A percentile compares a stretch with the other conserved stretches of the same genome.
These are phyloP conservation scores for Saccharomyces jurei DNA, from an alignment of 805 yeast genomes.

Conservation along the genomic window DNA sequence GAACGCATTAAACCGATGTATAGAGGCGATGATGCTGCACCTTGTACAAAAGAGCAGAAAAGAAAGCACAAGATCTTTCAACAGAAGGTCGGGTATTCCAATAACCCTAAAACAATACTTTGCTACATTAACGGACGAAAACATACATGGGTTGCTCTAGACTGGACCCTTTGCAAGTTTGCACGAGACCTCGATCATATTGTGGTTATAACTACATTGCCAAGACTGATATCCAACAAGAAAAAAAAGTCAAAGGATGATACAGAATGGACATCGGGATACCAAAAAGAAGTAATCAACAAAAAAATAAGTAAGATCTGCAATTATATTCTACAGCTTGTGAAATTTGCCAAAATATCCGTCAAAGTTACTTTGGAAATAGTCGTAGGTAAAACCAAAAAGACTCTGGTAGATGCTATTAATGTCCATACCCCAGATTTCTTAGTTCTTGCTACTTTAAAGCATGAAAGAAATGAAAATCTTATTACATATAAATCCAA, in stretches of 20 bases:
- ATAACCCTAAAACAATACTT: slow-evolving; percentile 41
- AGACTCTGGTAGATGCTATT: slow-evolving; percentile 22
- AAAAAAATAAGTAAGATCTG: slow-evolving; percentile 17
- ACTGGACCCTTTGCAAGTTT: slow-evolving; percentile 51
- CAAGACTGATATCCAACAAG: slow-evolving; percentile 8
- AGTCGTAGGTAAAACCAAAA: slow-evolving; percentile 22
- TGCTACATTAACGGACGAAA: slow-evolving; percentile 62
- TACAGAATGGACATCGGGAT: slow-evolving; percentile 28
- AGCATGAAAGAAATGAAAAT: slow-evolving; percentile 18
- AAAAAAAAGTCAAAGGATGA: slow-evolving; percentile 1
- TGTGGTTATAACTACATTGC: slow-evolving; percentile 44
- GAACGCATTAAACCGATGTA: slow-evolving; percentile 2
- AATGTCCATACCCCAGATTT: slow-evolving; percentile 30
- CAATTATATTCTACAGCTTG: slow-evolving; percentile 16
- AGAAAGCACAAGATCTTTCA: slow-evolving; percentile 16
- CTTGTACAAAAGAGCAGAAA: slow-evolving; percentile 20
- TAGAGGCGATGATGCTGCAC: slow-evolving; percentile 16
- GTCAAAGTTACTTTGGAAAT: slow-evolving; percentile 30
- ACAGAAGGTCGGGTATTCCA: slow-evolving; percentile 19
- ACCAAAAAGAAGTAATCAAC: slow-evolving; percentile 18
- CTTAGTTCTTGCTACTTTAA: slow-evolving; percentile 20
- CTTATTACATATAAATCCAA: slow-evolving; percentile 22
- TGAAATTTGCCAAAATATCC: slow-evolving; percentile 5
- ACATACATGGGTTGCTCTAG: slow-evolving; percentile 79
- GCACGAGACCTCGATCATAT: slow-evolving; percentile 60